phyloP scores from a whole-genome alignment of 192 early-diverging fungal species.

The Podila minutissima region DNA sequence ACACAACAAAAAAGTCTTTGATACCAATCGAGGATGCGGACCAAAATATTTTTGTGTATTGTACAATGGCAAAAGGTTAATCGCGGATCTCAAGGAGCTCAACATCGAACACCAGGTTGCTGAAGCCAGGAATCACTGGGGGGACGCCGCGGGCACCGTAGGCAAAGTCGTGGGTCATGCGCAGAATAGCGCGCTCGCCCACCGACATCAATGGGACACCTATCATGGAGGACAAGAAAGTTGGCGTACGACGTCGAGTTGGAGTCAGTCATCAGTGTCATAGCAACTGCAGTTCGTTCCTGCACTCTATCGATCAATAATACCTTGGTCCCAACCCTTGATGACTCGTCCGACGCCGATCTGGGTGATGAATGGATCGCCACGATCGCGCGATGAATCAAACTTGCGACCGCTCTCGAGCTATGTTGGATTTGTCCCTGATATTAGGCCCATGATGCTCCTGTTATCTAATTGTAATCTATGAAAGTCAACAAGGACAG shows the following conservation, averaged over 20 bases:
- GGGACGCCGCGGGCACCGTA: slow-evolving; percentile 84
- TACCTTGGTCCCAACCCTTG: slow-evolving; percentile 68
- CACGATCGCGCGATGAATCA: slow-evolving; percentile 88
- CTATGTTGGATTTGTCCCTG: slow-evolving; percentile 3
- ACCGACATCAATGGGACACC: slow-evolving; percentile 95
- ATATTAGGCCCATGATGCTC: no score
- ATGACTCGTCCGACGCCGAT: slow-evolving; percentile 98
- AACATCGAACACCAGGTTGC: slow-evolving; percentile 88
- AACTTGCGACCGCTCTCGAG: slow-evolving; percentile 82
- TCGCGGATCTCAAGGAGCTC: slow-evolving; percentile 71
- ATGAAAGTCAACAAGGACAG: not conserved
- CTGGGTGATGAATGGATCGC: slow-evolving; percentile 83
- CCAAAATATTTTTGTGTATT: not conserved
- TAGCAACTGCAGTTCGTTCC: not conserved
- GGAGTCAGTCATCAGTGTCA: not conserved
- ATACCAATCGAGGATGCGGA: not conserved
- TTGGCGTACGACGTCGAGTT: not conserved
- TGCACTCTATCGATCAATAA: not conserved
- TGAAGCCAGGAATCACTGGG: slow-evolving; percentile 82
- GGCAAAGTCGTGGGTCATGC: slow-evolving; percentile 84
- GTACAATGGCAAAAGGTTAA: not conserved
- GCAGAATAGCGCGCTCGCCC: slow-evolving; percentile 87
- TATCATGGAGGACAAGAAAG: slow-evolving; percentile 30
- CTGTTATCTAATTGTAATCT: no score
- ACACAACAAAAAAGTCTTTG: not conserved